Percentiles rank a stretch among this genome's conserved stretches.
phyloP scores from a whole-genome alignment of 2,329 filamentous ascomycete species.

The Fusarium irregulare region DNA sequence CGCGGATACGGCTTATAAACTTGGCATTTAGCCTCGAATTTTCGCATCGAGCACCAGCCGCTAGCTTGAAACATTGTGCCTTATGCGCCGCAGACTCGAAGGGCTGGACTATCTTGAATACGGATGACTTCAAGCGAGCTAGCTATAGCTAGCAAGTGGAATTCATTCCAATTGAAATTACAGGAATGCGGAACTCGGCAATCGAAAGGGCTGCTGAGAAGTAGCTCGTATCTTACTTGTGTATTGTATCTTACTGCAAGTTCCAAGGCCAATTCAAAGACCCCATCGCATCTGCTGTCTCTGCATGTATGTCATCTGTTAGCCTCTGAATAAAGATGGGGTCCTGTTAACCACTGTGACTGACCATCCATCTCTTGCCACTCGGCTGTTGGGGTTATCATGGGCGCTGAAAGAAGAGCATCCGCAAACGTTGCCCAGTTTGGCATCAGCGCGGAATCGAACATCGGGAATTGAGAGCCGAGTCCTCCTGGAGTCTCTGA shows the following conservation, averaged over 20 bases:
- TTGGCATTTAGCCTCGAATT: neutral
- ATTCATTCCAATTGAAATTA: neutral
- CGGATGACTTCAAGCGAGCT: neutral
- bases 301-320: neutral
- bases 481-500: neutral
- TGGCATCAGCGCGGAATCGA: neutral
- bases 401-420: neutral
- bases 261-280: conserved; percentile 11
- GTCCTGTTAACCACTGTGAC: neutral
- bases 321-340: neutral
- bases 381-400: neutral
- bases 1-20: neutral
- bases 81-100: neutral
- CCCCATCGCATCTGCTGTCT: neutral
- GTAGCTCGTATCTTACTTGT: neutral
- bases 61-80: neutral
- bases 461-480: neutral
- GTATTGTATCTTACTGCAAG: neutral
- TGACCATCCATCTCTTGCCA: conserved; percentile 22
- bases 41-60: neutral
- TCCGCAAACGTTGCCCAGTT: conserved; percentile 10
- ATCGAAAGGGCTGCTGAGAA: neutral
- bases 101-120: neutral
- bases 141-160: too few relatives aligned
- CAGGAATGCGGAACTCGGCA: neutral